These are phyloP conservation scores for Chamaecyparis obtusa DNA, from an alignment of 75 land plant species.

Conservation along the genomic window DNA sequence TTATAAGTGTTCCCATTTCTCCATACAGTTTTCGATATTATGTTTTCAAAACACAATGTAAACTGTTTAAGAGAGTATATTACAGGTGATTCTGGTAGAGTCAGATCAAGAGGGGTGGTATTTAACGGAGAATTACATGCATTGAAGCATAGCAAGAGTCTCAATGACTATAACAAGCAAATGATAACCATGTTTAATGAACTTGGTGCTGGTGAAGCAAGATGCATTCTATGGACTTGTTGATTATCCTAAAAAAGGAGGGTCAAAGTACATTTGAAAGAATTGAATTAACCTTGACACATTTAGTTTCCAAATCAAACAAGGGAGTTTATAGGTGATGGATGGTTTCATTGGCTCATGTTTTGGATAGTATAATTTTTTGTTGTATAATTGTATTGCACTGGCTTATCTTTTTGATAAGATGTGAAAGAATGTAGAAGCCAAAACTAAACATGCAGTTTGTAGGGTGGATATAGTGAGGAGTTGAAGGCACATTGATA, in stretches of 20 bases:
- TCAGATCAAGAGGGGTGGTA: neutral
- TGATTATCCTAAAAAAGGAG: neutral
- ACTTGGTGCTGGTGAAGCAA: neutral
- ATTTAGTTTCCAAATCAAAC: neutral
- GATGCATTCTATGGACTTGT: neutral
- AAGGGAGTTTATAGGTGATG: neutral
- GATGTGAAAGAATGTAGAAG: neutral
- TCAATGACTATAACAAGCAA: neutral
- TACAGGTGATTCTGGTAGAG: neutral
- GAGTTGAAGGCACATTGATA: neutral
- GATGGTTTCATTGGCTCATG: neutral
- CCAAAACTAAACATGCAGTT: neutral
- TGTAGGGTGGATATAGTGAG: neutral
- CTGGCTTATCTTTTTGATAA: neutral
- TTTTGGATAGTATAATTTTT: too few relatives aligned
- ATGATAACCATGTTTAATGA: neutral
- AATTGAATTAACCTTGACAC: too few relatives aligned
- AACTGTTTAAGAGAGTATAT: neutral
- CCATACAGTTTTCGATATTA: neutral
- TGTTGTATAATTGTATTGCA: neutral
- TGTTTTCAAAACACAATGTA: neutral
- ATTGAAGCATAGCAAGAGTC: neutral
- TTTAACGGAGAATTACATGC: neutral
- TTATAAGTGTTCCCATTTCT: neutral
- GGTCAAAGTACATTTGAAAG: neutral